phyloP scores from a whole-genome alignment of 2,329 filamentous ascomycete species.

The Sarocladium strictum region DNA sequence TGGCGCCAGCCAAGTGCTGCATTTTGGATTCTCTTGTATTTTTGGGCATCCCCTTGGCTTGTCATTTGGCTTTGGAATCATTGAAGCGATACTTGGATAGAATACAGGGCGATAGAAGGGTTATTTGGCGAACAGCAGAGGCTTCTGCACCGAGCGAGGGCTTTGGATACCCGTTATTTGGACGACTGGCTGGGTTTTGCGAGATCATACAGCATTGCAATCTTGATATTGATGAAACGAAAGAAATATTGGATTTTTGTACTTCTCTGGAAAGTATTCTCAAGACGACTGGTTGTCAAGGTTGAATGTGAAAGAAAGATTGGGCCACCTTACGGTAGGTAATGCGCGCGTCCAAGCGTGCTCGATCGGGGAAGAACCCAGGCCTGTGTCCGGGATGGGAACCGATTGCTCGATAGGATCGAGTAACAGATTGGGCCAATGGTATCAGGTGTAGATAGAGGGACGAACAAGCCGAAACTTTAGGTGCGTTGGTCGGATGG shows the following conservation, averaged over 20 bases:
- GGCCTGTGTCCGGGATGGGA: background rate
- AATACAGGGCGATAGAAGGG: background rate
- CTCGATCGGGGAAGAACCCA: no score
- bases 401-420: slow-evolving; percentile 4
- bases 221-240: no score
- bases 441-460: no score
- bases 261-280: no score
- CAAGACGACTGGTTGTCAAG: no score
- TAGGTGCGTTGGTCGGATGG: background rate
- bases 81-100: background rate
- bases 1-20: slow-evolving; percentile 1
- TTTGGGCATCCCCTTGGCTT: background rate
- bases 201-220: background rate
- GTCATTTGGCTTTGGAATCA: background rate
- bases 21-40: background rate
- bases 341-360: no score
- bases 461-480: no score
- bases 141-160: background rate
- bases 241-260: no score
- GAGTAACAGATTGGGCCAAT: background rate
- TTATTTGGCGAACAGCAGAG: background rate
- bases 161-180: background rate
- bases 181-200: background rate
- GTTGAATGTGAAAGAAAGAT: no score
- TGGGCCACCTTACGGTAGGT: no score